Conservation (phyloP, 1,139 yeast species). For the Nadsonia commutata region DNA sequence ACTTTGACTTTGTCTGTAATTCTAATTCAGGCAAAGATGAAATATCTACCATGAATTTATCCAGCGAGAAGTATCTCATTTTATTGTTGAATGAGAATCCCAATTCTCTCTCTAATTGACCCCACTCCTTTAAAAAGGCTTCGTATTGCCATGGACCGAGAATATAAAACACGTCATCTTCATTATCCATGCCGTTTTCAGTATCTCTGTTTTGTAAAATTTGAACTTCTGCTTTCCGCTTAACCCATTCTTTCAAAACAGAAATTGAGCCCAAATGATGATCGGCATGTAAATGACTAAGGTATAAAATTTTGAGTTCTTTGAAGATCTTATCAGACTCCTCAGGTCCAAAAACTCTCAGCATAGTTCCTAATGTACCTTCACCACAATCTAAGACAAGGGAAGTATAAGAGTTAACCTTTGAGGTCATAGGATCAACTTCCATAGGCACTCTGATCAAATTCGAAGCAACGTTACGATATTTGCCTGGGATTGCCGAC, state of each 20-base stretch:
- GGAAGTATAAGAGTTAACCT: slow-evolving; percentile 7
- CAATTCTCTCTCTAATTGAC: slow-evolving; percentile 36
- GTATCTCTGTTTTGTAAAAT: slow-evolving; percentile 12
- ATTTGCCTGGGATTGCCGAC: slow-evolving; percentile 74
- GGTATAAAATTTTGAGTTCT: slow-evolving; percentile 50
- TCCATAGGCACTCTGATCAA: slow-evolving; percentile 50
- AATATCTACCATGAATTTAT: neutral
- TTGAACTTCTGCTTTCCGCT: slow-evolving; percentile 14
- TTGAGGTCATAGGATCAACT: neutral
- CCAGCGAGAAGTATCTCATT: neutral
- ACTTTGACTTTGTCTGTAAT: no score
- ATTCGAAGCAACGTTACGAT: slow-evolving; percentile 74
- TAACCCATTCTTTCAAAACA: slow-evolving; percentile 55
- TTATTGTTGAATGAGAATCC: slow-evolving; percentile 3
- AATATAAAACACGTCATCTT: slow-evolving; percentile 29
- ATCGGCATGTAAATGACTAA: slow-evolving; percentile 94
- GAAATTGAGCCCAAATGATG: slow-evolving; percentile 81
- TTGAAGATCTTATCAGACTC: slow-evolving; percentile 28
- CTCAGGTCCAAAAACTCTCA: slow-evolving; percentile 43
- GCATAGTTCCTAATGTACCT: slow-evolving; percentile 64
- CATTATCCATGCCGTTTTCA: neutral
- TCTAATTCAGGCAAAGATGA: neutral
- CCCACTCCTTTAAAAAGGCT: slow-evolving; percentile 59
- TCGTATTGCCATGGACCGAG: slow-evolving; percentile 67
- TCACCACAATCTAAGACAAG: slow-evolving; percentile 86